phyloP scores from a whole-genome alignment of 768 basidiomycete genomes.

The Phanerochaete sordida region DNA sequence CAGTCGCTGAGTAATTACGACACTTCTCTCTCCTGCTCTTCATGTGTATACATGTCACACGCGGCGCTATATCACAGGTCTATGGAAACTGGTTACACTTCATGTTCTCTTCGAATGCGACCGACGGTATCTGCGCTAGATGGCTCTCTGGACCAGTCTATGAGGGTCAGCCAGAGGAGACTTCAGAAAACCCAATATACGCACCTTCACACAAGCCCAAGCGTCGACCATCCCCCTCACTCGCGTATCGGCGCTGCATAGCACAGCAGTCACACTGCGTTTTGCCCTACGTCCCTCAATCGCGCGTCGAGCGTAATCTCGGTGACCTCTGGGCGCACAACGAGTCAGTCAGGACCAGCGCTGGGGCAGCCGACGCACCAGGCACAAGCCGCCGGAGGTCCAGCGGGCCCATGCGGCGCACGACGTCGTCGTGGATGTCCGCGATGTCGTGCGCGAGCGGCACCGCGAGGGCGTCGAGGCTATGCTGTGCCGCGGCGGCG shows the following conservation, averaged over 20 bases:
- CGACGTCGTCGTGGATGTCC: neutral
- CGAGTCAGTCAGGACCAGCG: neutral
- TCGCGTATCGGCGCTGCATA: neutral
- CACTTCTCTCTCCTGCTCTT: neutral
- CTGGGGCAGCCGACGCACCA: neutral
- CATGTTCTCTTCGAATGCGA: too few relatives aligned
- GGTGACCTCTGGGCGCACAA: neutral
- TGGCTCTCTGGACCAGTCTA: neutral
- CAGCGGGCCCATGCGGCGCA: neutral
- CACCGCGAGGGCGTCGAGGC: conserved; percentile 37
- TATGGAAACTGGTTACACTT: too few relatives aligned
- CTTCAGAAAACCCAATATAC: neutral
- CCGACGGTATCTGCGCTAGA: neutral
- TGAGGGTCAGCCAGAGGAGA: neutral
- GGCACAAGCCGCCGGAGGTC: neutral
- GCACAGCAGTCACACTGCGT: neutral
- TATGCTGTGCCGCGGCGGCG: conserved; percentile 33
- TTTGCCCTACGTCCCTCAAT: neutral
- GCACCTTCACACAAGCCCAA: neutral
- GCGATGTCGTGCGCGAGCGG: conserved; percentile 20
- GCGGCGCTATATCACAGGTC: too few relatives aligned
- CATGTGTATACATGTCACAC: too few relatives aligned
- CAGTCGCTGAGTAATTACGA: neutral
- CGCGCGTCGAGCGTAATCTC: neutral
- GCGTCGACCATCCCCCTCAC: neutral